Evolutionary conservation across 768 basidiomycete genomes (phyloP).

Genomic region (Mycena polygramma): DNA sequence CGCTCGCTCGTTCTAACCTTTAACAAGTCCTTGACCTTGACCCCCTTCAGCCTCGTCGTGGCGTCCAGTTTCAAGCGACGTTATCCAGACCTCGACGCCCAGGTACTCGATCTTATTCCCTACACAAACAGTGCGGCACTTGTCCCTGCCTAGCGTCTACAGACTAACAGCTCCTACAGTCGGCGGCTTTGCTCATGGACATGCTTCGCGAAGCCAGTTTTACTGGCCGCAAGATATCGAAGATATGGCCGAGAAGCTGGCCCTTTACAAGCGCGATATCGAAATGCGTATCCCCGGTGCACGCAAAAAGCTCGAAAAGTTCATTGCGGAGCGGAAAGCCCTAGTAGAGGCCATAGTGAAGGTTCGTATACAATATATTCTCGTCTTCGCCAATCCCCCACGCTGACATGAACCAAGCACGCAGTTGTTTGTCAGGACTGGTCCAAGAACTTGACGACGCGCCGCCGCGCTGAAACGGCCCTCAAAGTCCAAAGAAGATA

Average conservation of each 20-base stretch:
- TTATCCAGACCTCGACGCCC: conserved; percentile 45
- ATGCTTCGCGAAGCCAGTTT: conserved; percentile 44
- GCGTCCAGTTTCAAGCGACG: conserved; percentile 39
- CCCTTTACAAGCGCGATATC: conserved; percentile 35
- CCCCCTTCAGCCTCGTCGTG: conserved; percentile 43
- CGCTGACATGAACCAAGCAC: conserved; percentile 21
- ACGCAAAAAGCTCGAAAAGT: conserved; percentile 42
- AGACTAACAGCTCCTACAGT: conserved; percentile 38
- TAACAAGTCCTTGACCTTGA: neutral
- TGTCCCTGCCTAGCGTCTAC: neutral
- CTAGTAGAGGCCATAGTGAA: conserved; percentile 34
- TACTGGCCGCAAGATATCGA: conserved; percentile 51
- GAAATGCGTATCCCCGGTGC: conserved; percentile 41
- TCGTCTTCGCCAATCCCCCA: no score
- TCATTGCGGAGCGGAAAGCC: conserved; percentile 36
- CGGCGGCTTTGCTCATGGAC: conserved; percentile 46
- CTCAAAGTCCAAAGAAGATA: conserved; percentile 9
- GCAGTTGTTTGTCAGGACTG: conserved; percentile 24
- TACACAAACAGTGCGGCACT: conserved; percentile 44
- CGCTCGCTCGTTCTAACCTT: neutral
- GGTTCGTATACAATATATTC: no score
- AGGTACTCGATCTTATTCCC: conserved; percentile 46
- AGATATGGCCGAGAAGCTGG: conserved; percentile 39
- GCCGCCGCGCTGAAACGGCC: conserved; percentile 10
- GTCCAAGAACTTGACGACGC: conserved; percentile 9